Evolutionary conservation across 805 yeast genomes (phyloP).

Genomic region (Zygosaccharomyces rouxii): DNA sequence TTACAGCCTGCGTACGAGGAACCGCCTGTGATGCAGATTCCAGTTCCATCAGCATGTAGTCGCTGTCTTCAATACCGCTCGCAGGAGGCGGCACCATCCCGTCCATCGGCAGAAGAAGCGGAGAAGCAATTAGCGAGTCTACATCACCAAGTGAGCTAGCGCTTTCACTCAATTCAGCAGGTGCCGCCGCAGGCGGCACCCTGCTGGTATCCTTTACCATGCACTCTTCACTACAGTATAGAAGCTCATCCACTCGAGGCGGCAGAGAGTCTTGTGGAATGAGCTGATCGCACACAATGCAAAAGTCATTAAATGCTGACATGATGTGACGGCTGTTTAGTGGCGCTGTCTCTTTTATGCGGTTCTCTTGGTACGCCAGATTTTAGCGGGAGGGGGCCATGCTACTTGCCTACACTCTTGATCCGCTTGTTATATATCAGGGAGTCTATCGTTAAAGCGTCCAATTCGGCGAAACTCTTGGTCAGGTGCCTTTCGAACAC

Average conservation of each 20-base stretch:
- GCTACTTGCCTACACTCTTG: background rate
- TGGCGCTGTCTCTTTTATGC: too few relatives aligned
- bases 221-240: conserved; percentile 31
- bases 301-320: conserved; percentile 48
- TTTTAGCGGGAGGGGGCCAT: too few relatives aligned
- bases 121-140: conserved; percentile 24
- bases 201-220: conserved; percentile 1
- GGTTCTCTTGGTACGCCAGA: too few relatives aligned
- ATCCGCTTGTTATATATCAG: background rate
- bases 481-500: background rate
- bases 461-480: background rate
- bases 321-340: conserved; percentile 1
- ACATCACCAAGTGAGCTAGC: conserved; percentile 12
- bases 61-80: background rate
- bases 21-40: conserved; percentile 6
- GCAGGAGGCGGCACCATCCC: background rate
- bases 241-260: conserved; percentile 8
- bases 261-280: conserved; percentile 17
- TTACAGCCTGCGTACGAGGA: background rate
- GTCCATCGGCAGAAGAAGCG: conserved; percentile 22
- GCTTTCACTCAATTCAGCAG: conserved; percentile 1
- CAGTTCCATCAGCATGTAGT: conserved; percentile 4
- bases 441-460: background rate
- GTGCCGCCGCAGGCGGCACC: conserved; percentile 5
- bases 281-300: conserved; percentile 50